Evolutionary conservation across 2,329 filamentous ascomycete species (phyloP).

Genomic region (Calonectria hawksworthii): DNA sequence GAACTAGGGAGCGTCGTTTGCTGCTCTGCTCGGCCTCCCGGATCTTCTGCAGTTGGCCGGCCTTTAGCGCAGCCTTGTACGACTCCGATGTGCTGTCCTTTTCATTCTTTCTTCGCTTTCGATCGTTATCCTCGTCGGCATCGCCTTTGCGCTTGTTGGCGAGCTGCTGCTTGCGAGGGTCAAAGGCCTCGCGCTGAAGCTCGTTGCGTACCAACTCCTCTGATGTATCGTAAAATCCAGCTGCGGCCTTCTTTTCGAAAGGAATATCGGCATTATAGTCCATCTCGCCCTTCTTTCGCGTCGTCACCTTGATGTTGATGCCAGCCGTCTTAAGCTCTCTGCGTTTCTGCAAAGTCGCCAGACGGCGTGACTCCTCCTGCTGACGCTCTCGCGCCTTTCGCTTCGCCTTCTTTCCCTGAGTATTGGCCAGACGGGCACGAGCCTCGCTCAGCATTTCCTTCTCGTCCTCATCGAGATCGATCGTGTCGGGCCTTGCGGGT

Average conservation of each 20-base stretch:
- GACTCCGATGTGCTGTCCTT: constrained; percentile 85
- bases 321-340: constrained; percentile 97
- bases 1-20: constrained; percentile 85
- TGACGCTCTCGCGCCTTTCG: constrained; percentile 96
- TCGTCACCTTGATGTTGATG: constrained; percentile 97
- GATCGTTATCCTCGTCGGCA: constrained; percentile 84
- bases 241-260: constrained; percentile 91
- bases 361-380: constrained; percentile 90
- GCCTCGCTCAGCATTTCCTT: constrained; percentile 99
- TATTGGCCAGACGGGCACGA: constrained; percentile 94
- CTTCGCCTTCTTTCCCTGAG: constrained; percentile 99
- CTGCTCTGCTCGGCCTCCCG: constrained; percentile 97
- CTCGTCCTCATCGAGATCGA: constrained; percentile 98
- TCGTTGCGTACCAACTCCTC: constrained; percentile 89
- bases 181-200: constrained; percentile 85
- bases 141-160: constrained; percentile 95
- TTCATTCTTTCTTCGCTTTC: constrained; percentile 90
- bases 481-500: constrained; percentile 94
- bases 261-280: constrained; percentile 99
- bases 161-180: constrained; percentile 92
- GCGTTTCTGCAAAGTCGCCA: constrained; percentile 94
- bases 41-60: constrained; percentile 93
- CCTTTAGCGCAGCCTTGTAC: constrained; percentile 89
- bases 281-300: constrained; percentile 95
- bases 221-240: constrained; percentile 92